A percentile compares a stretch with the other conserved stretches of the same genome.
These are phyloP conservation scores for Vicia faba DNA, from an alignment of 306 rosid genomes.

Conservation along the genomic window DNA sequence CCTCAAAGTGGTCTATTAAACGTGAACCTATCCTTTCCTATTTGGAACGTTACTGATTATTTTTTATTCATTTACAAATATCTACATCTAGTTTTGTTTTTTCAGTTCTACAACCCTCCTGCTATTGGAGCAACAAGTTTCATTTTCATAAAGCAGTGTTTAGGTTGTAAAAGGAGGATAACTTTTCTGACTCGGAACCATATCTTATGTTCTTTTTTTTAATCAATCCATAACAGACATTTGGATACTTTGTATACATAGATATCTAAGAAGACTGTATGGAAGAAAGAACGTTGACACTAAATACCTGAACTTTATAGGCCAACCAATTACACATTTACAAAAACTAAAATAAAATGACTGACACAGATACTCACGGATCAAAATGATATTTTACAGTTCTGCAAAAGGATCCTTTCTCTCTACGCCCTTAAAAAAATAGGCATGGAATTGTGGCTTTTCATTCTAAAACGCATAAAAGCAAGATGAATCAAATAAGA, in stretches of 20 bases:
- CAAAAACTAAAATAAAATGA: neutral
- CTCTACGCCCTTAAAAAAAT: neutral
- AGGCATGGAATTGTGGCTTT: slow-evolving; percentile 15
- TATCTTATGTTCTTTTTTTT: neutral
- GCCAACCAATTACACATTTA: neutral
- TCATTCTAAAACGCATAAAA: slow-evolving; percentile 28
- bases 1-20: neutral
- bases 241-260: neutral
- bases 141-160: neutral
- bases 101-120: neutral
- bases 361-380: neutral
- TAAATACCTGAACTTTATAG: neutral
- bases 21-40: neutral
- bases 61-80: neutral
- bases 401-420: neutral
- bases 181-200: neutral
- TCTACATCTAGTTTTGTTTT: neutral
- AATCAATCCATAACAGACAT: neutral
- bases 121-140: neutral
- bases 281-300: neutral
- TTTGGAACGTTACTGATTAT: neutral
- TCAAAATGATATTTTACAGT: neutral
- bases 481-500: slow-evolving; percentile 15
- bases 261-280: neutral
- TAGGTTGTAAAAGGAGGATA: neutral